phyloP scores from a whole-genome alignment of 2,329 filamentous ascomycete genomes.

The Tolypocladium nubicola region DNA sequence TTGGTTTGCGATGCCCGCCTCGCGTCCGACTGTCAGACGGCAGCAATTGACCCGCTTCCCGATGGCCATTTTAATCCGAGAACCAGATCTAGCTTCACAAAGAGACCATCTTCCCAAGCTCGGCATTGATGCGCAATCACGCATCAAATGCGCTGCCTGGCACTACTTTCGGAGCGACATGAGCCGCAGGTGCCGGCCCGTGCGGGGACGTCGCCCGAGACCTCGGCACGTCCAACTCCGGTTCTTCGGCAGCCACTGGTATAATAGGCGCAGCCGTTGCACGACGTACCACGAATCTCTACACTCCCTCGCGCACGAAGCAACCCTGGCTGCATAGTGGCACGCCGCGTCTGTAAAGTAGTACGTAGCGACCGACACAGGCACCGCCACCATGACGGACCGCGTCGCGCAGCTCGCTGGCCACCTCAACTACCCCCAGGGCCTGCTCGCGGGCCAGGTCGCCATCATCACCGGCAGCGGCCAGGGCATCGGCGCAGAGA shows the following conservation, averaged over 20 bases:
- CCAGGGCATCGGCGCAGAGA: conserved; percentile 81
- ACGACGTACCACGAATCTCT: background rate
- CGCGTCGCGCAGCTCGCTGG: conserved; percentile 61
- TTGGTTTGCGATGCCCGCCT: too few relatives aligned
- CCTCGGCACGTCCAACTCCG: background rate
- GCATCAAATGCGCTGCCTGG: background rate
- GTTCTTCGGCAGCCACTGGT: background rate
- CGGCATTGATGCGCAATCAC: too few relatives aligned
- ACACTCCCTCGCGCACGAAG: background rate
- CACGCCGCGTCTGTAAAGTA: background rate
- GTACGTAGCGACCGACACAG: background rate
- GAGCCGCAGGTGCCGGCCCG: background rate
- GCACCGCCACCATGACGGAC: conserved; percentile 31
- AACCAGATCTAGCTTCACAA: too few relatives aligned
- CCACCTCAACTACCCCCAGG: conserved; percentile 74
- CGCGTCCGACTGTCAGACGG: too few relatives aligned
- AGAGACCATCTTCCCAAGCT: too few relatives aligned
- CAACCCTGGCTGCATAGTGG: background rate
- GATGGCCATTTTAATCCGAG: too few relatives aligned
- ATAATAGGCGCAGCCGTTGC: background rate
- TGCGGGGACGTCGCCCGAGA: background rate
- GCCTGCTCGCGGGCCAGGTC: conserved; percentile 67
- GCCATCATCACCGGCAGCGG: conserved; percentile 83
- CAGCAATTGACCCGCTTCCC: too few relatives aligned
- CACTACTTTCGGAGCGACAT: background rate